phyloP scores from a whole-genome alignment of 306 rosid species.

The Begonia peltatifolia region DNA sequence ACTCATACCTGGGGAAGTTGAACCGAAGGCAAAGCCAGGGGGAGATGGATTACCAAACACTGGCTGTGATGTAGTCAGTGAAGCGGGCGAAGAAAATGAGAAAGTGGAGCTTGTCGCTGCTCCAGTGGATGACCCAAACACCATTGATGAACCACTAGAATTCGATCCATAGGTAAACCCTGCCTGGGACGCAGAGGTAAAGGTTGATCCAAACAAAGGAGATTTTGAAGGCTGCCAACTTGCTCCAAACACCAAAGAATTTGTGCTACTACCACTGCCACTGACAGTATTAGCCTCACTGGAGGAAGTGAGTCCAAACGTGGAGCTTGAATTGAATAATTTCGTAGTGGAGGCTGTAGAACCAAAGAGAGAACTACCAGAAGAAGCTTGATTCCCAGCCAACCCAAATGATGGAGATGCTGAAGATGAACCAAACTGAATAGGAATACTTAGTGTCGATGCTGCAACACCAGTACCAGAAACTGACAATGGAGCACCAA shows the following conservation, averaged over 20 bases:
- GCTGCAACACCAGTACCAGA: constrained; percentile 28
- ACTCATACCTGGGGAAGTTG: constrained; percentile 35
- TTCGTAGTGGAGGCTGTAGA: constrained; percentile 31
- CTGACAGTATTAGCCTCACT: constrained; percentile 28
- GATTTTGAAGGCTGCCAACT: constrained; percentile 45
- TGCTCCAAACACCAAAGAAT: constrained; percentile 30
- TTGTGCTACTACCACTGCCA: constrained; percentile 25
- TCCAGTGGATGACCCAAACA: constrained; percentile 35
- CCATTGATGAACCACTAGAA: constrained; percentile 4
- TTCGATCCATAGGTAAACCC: constrained; percentile 16
- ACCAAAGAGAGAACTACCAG: constrained; percentile 43
- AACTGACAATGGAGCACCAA: constrained; percentile 24
- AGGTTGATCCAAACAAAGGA: constrained; percentile 27
- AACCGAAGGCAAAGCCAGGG: constrained; percentile 23
- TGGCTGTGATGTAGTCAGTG: constrained; percentile 35
- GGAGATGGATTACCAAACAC: constrained; percentile 34
- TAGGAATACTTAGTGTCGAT: constrained; percentile 33
- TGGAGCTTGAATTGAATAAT: constrained; percentile 21
- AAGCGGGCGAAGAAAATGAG: constrained; percentile 39
- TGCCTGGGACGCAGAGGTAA: constrained; percentile 18
- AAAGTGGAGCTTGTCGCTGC: constrained; percentile 38
- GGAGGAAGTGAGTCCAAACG: constrained; percentile 31
- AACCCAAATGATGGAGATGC: constrained; percentile 30
- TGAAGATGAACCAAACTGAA: constrained; percentile 39
- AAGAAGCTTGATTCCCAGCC: constrained; percentile 29